Base-by-base conservation (phyloP, 1,284 basidiomycete species). In the Athelia sp. region DNA sequence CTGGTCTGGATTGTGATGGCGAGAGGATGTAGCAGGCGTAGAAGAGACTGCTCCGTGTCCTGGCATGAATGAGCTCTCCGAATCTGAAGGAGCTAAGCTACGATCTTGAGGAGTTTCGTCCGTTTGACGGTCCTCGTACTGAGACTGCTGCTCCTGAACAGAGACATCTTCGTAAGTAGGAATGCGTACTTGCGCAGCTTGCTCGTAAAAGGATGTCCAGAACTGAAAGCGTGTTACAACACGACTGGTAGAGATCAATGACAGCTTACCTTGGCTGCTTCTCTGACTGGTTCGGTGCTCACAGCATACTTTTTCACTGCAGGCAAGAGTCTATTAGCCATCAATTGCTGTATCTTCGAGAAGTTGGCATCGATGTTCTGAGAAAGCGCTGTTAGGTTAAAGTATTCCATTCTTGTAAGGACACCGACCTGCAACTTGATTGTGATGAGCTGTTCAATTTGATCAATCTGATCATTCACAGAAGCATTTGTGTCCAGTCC, bases 341-440 rank as follows among this genome's bases (percentile, higher is more conserved):
- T 77, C n/a, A 92, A 71, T 62, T 93, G 81, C 61, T 97, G 92
- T 48, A 94, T 90, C 56, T 80, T 87, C 0, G 94, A 87, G 66
- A 97, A 94, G 64, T 95, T 94, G 51, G 91, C 90, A 62, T 98
- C 94, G 59, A 96, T 89, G 62, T 95, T 90, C 83, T 97, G 71
- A 4, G 68, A n/a, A 40, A 56, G 23, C 35, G 47, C 21, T 19
- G 10, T 48, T 10, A 23, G n/a, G 3, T 19, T 48, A 46, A 35
- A 21, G 43, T 36, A 29, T 34, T 52, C 31, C 52, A 47, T 36
- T 40, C 35, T 40, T 9, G 36, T n/a, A 26, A 17, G 45, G 15
- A 8, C 13, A 31, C 57, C 65, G 48, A 87, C 88, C 79, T 90
- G 87, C 23, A 91, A 70, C 61, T 87, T 88, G 45, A 96, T 76